A percentile compares a stretch with the other conserved stretches of the same genome.
phyloP scores from a whole-genome alignment of 495 filamentous ascomycete species.

The Cercophora samala region DNA sequence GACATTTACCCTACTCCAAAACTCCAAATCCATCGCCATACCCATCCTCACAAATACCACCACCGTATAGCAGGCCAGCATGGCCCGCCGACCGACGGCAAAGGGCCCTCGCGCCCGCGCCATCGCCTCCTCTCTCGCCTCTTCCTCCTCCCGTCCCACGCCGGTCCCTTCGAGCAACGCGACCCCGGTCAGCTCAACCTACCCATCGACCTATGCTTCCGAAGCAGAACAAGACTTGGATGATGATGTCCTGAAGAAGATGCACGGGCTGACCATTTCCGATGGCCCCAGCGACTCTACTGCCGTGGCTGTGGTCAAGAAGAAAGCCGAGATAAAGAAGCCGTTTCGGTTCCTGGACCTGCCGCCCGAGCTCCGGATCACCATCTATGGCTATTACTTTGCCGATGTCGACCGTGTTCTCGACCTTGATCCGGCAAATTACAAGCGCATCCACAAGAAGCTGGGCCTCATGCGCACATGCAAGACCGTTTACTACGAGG shows the following conservation, averaged over 20 bases:
- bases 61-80: conserved; percentile 15
- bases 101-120: conserved; percentile 33
- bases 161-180: conserved; percentile 32
- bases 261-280: conserved; percentile 35
- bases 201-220: conserved; percentile 43
- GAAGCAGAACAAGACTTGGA: conserved; percentile 45
- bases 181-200: conserved; percentile 33
- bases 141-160: conserved; percentile 24
- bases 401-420: conserved; percentile 51
- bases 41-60: background rate
- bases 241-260: conserved; percentile 33
- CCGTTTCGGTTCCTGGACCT: conserved; percentile 75
- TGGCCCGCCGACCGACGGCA: conserved; percentile 33
- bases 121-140: conserved; percentile 12
- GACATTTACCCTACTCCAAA: background rate
- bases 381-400: conserved; percentile 66
- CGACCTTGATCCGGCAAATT: conserved; percentile 68
- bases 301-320: conserved; percentile 18
- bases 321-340: conserved; percentile 21
- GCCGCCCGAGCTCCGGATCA: conserved; percentile 70
- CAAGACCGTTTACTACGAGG: conserved; percentile 65
- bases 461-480: conserved; percentile 62
- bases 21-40: background rate
- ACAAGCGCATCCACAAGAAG: conserved; percentile 52
- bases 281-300: conserved; percentile 9